These are phyloP conservation scores for Piper longum DNA, from an alignment of 164 flowering plant genomes.

Conservation along the genomic window DNA sequence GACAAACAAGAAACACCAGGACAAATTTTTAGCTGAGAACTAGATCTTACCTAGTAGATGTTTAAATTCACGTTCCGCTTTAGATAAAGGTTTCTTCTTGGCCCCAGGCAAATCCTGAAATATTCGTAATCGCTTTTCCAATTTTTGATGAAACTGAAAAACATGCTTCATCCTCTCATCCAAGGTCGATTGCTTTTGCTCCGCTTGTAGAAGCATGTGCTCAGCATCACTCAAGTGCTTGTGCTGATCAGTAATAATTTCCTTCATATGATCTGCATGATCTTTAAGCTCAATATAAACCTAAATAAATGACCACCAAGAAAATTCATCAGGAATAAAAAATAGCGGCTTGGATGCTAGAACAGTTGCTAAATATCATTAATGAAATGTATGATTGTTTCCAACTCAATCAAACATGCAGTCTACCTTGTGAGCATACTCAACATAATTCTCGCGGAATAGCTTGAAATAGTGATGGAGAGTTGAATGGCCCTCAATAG, in stretches of 20 bases:
- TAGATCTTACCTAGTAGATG: constrained; percentile 52
- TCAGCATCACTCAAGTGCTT: constrained; percentile 43
- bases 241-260: constrained; percentile 51
- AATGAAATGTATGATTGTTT: background rate
- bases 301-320: constrained; percentile 17
- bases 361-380: background rate
- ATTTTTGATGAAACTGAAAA: constrained; percentile 20
- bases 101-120: constrained; percentile 53
- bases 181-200: constrained; percentile 46
- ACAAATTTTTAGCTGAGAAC: background rate
- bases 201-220: constrained; percentile 43
- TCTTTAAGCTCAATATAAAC: constrained; percentile 78
- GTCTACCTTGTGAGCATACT: constrained; percentile 83
- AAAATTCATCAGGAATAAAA: background rate
- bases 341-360: background rate
- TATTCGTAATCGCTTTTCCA: constrained; percentile 49
- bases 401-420: background rate
- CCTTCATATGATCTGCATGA: constrained; percentile 63
- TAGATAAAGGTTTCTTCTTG: constrained; percentile 59
- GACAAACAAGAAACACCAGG: background rate
- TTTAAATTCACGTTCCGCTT: constrained; percentile 78
- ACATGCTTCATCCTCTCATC: constrained; percentile 43
- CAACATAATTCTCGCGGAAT: constrained; percentile 89
- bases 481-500: constrained; percentile 82
- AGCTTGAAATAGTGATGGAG: constrained; percentile 84